Percentiles rank a stretch among this genome's conserved stretches.
These are phyloP conservation scores for Tricholomella constricta DNA, from an alignment of 768 basidiomycete genomes.

Conservation along the genomic window DNA sequence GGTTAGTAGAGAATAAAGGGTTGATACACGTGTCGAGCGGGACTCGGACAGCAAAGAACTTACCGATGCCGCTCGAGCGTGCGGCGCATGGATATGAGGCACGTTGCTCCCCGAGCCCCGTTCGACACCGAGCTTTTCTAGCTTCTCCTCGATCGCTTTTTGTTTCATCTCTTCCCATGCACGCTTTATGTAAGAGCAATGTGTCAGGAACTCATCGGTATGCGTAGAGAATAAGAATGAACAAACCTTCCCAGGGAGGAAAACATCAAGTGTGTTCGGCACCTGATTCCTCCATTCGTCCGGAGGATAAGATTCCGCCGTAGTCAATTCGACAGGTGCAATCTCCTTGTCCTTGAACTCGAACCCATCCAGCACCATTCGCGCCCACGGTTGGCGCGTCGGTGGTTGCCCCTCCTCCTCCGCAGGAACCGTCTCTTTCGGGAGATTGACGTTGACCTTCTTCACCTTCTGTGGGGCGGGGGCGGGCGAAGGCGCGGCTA, in stretches of 20 bases:
- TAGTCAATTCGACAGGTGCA: conserved; percentile 33
- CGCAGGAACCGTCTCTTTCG: conserved; percentile 59
- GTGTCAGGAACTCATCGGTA: conserved; percentile 9
- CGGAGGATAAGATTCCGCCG: conserved; percentile 63
- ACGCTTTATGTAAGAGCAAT: conserved; percentile 39
- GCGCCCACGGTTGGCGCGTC: conserved; percentile 59
- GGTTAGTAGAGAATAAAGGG: background rate
- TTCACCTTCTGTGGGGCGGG: conserved; percentile 52
- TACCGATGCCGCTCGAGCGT: conserved; percentile 84
- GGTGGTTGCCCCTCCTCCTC: conserved; percentile 44
- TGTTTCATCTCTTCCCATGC: conserved; percentile 78
- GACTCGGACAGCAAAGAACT: conserved; percentile 34
- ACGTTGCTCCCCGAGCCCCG: conserved; percentile 55
- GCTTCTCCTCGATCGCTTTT: conserved; percentile 75
- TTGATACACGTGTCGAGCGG: conserved; percentile 24
- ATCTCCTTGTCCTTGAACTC: conserved; percentile 23
- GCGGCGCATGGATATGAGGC: conserved; percentile 69
- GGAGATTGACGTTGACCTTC: conserved; percentile 71
- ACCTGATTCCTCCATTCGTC: conserved; percentile 58
- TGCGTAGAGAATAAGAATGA: conserved; percentile 2
- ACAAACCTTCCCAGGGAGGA: conserved; percentile 77
- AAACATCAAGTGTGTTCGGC: conserved; percentile 76
- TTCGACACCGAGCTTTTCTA: conserved; percentile 80
- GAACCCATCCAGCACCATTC: conserved; percentile 47
- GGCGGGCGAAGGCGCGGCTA: conserved; percentile 28